Percentiles rank a stretch among this genome's conserved stretches.
phyloP scores from a whole-genome alignment of 2,329 filamentous ascomycete species.

The Hypoxylon sp. region DNA sequence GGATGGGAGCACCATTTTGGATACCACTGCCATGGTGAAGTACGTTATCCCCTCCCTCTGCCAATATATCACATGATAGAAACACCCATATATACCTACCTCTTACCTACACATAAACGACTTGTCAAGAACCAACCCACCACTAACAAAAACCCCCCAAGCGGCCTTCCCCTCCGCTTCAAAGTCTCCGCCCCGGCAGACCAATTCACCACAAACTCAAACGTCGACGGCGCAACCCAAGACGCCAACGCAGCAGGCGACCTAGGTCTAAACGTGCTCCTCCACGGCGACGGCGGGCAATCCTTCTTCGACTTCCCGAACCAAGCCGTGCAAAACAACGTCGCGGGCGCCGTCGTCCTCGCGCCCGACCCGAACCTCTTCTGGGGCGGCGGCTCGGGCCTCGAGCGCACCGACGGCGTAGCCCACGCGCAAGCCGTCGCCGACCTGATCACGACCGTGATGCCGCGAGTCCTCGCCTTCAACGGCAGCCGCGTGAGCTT shows the following conservation, averaged over 20 bases:
- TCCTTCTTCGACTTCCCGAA: slow-evolving; percentile 73
- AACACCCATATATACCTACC: not conserved
- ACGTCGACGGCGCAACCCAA: slow-evolving; percentile 63
- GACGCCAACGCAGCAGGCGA: slow-evolving; percentile 54
- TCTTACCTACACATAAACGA: not conserved
- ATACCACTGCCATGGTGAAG: slow-evolving; percentile 69
- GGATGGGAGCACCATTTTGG: slow-evolving; percentile 70
- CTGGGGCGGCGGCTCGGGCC: slow-evolving; percentile 70
- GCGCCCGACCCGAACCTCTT: slow-evolving; percentile 69
- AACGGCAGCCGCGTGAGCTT: slow-evolving; percentile 68
- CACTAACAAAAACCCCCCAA: slow-evolving; percentile 44
- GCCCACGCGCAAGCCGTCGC: slow-evolving; percentile 70
- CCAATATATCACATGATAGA: not conserved
- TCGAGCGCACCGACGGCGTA: slow-evolving; percentile 68
- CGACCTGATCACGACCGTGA: slow-evolving; percentile 64
- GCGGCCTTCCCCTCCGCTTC: slow-evolving; percentile 69
- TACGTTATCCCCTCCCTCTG: slow-evolving; percentile 51
- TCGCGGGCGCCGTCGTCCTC: slow-evolving; percentile 68
- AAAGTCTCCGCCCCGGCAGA: slow-evolving; percentile 69
- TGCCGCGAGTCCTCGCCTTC: slow-evolving; percentile 69
- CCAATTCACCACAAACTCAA: slow-evolving; percentile 66
- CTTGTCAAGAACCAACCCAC: not conserved
- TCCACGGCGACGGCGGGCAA: slow-evolving; percentile 73
- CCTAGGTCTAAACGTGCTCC: slow-evolving; percentile 69
- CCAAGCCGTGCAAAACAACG: slow-evolving; percentile 65